Evolutionary conservation across 108 stramenopile species (phyloP), one percentile per base, ranked within the genome.

Genomic region (Chaetoceros muelleri): DNA sequence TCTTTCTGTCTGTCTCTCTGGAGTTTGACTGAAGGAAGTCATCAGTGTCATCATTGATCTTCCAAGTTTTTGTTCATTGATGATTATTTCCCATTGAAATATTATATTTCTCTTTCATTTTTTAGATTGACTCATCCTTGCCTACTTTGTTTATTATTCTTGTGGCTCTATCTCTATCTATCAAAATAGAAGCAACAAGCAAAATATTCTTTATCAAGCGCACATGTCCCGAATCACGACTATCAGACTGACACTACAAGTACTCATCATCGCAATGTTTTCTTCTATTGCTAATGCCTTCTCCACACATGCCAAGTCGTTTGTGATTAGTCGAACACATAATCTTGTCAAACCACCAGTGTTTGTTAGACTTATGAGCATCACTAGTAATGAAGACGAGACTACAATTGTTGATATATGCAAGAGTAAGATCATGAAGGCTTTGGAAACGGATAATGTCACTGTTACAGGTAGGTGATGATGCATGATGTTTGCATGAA

Each of bases 341-440:
- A 26, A n/a, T 27, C 10, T 16, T 51, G 51, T 23, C 48, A 40
- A 7, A 3, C 13, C 60, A 26, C 34, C 58, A 17, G 31, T 24
- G 18, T 0, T 45, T n/a, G 21, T 17, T 57, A 18, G 24, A 2
- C 46, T 8, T 22, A 58, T 65, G 56, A 54, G 52, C 54, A 44
- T 24, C 20, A 25, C 5, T 21, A 10, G 55, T 1, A 55, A 20
- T 1, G 52, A 24, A 20, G 46, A 64, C 17, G 77, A 75, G 3
- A 79, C 78, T 20, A 72, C 82, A 30, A 69, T 91, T 54, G 90
- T 91, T 20, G 82, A 81, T 22, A 70, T 64, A 8, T 91, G 90
- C 67, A 58, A 69, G 8, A 45, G 59, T 28, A 91, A 91, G 61
- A 91, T 91, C 53, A 55, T 71, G 48, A 73, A 34, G 2, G 90